Evolutionary conservation across 129 eudicot species (phyloP).

Genomic region (Flaveria sonorensis): DNA sequence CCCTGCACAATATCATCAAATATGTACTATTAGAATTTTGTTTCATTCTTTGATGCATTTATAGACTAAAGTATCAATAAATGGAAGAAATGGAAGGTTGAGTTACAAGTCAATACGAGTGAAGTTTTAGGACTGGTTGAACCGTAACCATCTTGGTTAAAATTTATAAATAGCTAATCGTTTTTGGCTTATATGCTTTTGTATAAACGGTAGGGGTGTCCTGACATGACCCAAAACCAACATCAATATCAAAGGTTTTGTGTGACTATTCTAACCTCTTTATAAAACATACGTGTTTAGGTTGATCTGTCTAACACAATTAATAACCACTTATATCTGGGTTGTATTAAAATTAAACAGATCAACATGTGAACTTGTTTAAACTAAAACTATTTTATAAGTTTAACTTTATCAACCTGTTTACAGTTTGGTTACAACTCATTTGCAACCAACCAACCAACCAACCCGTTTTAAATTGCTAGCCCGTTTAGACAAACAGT

Average conservation of each 20-base stretch:
- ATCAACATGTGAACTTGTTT: not conserved
- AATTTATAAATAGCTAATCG: no score
- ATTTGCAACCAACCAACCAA: not conserved
- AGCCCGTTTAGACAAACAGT: not conserved
- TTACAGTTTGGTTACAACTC: not conserved
- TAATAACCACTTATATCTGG: no score
- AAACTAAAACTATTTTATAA: not conserved
- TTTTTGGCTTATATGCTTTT: not conserved
- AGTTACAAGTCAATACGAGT: not conserved
- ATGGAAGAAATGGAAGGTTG: slow-evolving; percentile 3
- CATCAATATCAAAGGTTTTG: not conserved
- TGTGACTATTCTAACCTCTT: not conserved
- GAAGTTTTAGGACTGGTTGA: no score
- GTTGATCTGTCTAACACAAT: no score
- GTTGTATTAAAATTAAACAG: not conserved
- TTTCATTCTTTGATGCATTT: not conserved
- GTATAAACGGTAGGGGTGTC: not conserved
- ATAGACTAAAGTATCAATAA: not conserved
- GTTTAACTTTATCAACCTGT: not conserved
- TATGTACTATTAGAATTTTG: no score
- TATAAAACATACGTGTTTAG: not conserved
- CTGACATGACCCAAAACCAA: not conserved
- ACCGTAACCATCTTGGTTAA: no score
- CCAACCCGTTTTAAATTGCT: not conserved
- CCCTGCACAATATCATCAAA: slow-evolving; percentile 49